These are phyloP conservation scores for Singerocomus inundabilis DNA, from an alignment of 1,284 basidiomycete genomes.

Conservation along the genomic window DNA sequence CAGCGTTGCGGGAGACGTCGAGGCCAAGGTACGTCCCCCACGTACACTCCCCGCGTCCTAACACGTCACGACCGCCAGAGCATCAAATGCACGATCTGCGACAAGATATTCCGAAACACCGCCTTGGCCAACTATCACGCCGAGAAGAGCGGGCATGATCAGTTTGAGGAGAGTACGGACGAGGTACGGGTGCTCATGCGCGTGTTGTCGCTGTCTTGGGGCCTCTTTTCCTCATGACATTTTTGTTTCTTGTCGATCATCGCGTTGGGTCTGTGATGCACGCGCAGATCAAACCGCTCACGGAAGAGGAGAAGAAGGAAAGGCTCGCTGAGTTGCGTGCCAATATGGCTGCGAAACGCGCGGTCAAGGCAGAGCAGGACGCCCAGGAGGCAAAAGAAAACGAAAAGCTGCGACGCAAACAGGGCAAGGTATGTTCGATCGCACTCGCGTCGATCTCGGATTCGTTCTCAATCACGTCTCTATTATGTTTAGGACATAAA, in stretches of 20 bases:
- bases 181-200: conserved; percentile 63
- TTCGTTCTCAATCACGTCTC: background rate
- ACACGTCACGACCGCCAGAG: conserved; percentile 49
- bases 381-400: conserved; percentile 73
- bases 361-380: conserved; percentile 67
- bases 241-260: too few species aligned
- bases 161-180: conserved; percentile 94
- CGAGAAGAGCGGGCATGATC: conserved; percentile 91
- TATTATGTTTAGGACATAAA: conserved; percentile 60
- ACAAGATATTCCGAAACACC: conserved; percentile 85
- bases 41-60: too few species aligned
- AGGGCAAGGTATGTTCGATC: conserved; percentile 63
- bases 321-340: conserved; percentile 78
- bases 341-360: conserved; percentile 76
- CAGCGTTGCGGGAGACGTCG: conserved; percentile 27
- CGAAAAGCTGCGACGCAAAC: conserved; percentile 80
- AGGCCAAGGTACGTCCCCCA: conserved; percentile 55
- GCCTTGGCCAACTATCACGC: conserved; percentile 93
- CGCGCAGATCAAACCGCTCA: conserved; percentile 81
- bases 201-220: too few species aligned
- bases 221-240: too few species aligned
- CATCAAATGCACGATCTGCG: conserved; percentile 79
- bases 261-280: too few species aligned
- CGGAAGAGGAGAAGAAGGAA: conserved; percentile 90
- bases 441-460: background rate